Conservation (phyloP, 2,329 filamentous ascomycete genomes). For the Xylaria polymorpha region DNA sequence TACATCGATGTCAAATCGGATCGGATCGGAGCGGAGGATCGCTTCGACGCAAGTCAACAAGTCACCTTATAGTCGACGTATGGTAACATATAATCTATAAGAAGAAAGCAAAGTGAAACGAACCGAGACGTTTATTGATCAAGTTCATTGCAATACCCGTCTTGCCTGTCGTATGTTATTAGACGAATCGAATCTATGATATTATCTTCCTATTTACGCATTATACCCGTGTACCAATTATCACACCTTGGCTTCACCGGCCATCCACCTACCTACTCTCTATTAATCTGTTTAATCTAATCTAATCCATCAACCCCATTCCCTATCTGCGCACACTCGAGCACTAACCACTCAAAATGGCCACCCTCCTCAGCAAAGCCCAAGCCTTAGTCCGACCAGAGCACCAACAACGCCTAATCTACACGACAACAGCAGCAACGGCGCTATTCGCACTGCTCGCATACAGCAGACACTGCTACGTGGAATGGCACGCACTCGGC, state of each 20-base stretch:
- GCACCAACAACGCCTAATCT: conserved; percentile 1
- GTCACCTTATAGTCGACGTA: too few relatives aligned
- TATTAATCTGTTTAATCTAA: background rate
- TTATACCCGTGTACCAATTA: too few relatives aligned
- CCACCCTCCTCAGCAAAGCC: background rate
- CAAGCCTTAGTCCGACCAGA: background rate
- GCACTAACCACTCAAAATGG: conserved; percentile 6
- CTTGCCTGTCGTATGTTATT: background rate
- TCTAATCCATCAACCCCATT: background rate
- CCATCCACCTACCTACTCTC: too few relatives aligned
- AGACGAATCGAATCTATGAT: background rate
- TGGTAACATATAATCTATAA: too few relatives aligned
- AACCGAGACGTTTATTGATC: background rate
- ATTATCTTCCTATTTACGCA: background rate
- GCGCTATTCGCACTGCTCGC: conserved; percentile 33
- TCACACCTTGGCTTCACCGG: too few relatives aligned
- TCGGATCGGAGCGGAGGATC: background rate
- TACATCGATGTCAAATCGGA: background rate
- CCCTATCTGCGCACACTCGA: background rate
- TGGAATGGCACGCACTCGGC: conserved; percentile 56
- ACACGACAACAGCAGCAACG: conserved; percentile 10
- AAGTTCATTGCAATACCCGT: background rate
- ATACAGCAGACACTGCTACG: conserved; percentile 52
- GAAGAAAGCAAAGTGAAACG: background rate
- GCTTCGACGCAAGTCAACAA: background rate